Base-by-base conservation (phyloP, 106 monocot genomes). In the Posidonia australis region DNA sequence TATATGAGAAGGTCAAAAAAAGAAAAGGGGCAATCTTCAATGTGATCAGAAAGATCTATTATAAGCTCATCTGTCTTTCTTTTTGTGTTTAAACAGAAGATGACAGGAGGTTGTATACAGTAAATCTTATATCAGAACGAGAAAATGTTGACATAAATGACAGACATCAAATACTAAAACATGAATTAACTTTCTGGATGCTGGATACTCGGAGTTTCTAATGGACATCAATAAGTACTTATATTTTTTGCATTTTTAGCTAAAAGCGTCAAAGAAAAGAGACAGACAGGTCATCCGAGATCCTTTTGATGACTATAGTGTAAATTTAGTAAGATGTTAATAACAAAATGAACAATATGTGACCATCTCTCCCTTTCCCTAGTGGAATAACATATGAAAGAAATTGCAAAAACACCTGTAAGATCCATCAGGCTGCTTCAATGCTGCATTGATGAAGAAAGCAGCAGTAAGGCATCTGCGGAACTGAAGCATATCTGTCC, bases 371-470 rank as follows among this genome's bases (percentile, higher is more conserved):
- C 16, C 1, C 18, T 5, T 49, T 5, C n/a, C 17, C 36, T 60
- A 30, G 29, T 30, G 19, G 1, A 10, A 17, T 36, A 31, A 17
- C 25, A 1, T 14, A 25, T n/a, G 26, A 22, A 29, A 69, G 21
- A 69, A 43, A 25, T 14, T 24, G 9, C 62, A 17, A 14, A 9
- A 20, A 55, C 43, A 85, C 94, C 96, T 96, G 74, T 87, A 96
- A 51, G 82, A 84, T 70, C 96, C 87, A 77, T 98, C 90, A 30
- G 85, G 82, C 68, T 91, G 85, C 68, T 77, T 84, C 57, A 75
- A n/a, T 55, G 96, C 96, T 12, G 85, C 87, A 81, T 90, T 91
- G 21, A 98, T 76, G 71, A 98, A 98, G 69, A 98, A 98, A 46
- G 90, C 73, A 49, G 90, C 87, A 1, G 90, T 79, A 22, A 88